phyloP scores from a whole-genome alignment of 352 stramenopile species.

The Peronospora belbahrii region DNA sequence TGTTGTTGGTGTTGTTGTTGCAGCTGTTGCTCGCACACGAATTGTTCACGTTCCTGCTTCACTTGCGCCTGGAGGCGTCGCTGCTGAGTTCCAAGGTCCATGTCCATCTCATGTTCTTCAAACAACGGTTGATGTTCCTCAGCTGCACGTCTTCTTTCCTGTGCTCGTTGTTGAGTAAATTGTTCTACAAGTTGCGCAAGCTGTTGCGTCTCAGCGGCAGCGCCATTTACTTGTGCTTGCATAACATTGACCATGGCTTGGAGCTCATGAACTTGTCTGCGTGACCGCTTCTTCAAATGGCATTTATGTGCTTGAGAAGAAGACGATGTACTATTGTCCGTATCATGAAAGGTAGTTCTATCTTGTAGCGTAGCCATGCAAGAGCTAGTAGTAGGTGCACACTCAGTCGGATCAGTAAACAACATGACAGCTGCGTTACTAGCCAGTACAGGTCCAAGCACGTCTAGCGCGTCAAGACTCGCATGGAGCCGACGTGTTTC shows the following conservation, averaged over 20 bases:
- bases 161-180: slow-evolving; percentile 12
- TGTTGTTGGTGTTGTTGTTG: too few relatives aligned
- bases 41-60: slow-evolving; percentile 12
- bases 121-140: slow-evolving; percentile 5
- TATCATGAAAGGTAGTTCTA: not conserved
- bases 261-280: slow-evolving; percentile 27
- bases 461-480: slow-evolving; percentile 15
- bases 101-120: slow-evolving; percentile 16
- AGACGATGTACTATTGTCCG: not conserved
- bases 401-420: slow-evolving; percentile 6
- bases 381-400: not conserved
- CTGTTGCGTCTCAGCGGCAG: slow-evolving; percentile 21
- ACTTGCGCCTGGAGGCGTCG: slow-evolving; percentile 13
- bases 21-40: slow-evolving; percentile 6
- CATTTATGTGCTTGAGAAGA: slow-evolving; percentile 11
- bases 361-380: slow-evolving; percentile 1
- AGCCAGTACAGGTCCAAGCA: slow-evolving; percentile 6
- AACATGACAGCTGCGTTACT: slow-evolving; percentile 3
- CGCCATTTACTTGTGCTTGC: slow-evolving; percentile 23
- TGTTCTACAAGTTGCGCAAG: slow-evolving; percentile 24
- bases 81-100: slow-evolving; percentile 13
- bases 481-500: slow-evolving; percentile 10
- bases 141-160: slow-evolving; percentile 6
- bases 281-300: slow-evolving; percentile 24
- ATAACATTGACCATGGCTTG: slow-evolving; percentile 24